A percentile compares a stretch with the other conserved stretches of the same genome.
Evolutionary conservation across 2,329 filamentous ascomycete species (phyloP).

Genomic region (Talaromyces sp.): DNA sequence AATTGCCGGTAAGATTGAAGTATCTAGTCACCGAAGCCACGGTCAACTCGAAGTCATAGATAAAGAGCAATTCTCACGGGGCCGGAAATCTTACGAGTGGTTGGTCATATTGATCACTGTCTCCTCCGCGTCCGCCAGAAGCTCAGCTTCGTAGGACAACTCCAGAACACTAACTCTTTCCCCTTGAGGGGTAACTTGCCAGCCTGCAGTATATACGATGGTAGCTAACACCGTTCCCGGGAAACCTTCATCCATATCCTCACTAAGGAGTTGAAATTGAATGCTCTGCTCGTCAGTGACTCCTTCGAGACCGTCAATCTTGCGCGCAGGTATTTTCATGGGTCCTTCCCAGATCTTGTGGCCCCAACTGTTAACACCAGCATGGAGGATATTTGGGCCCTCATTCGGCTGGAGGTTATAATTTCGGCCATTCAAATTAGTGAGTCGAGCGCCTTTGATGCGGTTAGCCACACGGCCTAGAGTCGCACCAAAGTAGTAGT

Average conservation of each 20-base stretch:
- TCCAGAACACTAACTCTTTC: constrained; percentile 69
- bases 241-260: constrained; percentile 83
- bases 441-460: constrained; percentile 67
- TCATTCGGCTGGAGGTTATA: constrained; percentile 73
- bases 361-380: constrained; percentile 71
- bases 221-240: constrained; percentile 77
- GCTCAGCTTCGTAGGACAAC: constrained; percentile 84
- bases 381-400: constrained; percentile 70
- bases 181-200: constrained; percentile 37
- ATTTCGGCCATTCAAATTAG: constrained; percentile 65
- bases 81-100: constrained; percentile 65
- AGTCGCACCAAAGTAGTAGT: constrained; percentile 83
- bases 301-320: constrained; percentile 59
- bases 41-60: no score
- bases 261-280: constrained; percentile 64
- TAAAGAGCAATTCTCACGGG: no score
- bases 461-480: constrained; percentile 84
- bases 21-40: no score
- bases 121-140: constrained; percentile 76
- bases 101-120: constrained; percentile 92
- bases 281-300: constrained; percentile 35
- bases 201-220: constrained; percentile 72
- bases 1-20: no score
- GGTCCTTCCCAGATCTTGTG: constrained; percentile 76
- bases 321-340: constrained; percentile 47